Evolutionary conservation across 371 early-diverging fungal species (phyloP).

Genomic region (Zychaea mexicana): DNA sequence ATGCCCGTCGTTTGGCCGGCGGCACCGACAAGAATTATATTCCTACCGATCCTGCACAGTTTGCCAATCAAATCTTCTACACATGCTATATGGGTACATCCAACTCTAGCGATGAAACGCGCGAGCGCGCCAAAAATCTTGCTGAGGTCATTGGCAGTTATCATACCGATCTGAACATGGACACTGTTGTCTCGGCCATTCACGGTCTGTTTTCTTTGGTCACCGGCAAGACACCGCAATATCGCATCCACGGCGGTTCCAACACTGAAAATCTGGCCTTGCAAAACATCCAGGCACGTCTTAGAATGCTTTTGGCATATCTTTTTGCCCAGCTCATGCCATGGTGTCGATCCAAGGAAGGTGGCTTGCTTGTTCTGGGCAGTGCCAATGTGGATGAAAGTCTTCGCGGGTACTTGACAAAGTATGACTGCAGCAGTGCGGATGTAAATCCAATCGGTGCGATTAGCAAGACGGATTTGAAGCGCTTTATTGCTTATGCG

Average conservation of each 20-base stretch:
- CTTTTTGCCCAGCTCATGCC: constrained; percentile 93
- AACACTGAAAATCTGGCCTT: constrained; percentile 90
- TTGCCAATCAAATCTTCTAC: constrained; percentile 86
- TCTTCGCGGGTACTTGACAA: constrained; percentile 95
- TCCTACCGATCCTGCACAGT: constrained; percentile 81
- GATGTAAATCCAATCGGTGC: constrained; percentile 97
- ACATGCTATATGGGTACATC: constrained; percentile 95
- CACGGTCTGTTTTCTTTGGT: constrained; percentile 75
- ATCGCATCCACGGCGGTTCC: constrained; percentile 86
- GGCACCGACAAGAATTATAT: constrained; percentile 59
- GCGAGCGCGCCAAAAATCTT: constrained; percentile 76
- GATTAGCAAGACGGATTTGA: constrained; percentile 90
- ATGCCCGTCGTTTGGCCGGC: constrained; percentile 74
- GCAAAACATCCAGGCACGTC: constrained; percentile 96
- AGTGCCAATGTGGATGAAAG: constrained; percentile 97
- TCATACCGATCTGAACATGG: constrained; percentile 90
- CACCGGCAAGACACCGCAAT: constrained; percentile 81
- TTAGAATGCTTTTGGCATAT: constrained; percentile 95
- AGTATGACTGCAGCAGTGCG: constrained; percentile 97
- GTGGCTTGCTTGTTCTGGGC: constrained; percentile 89
- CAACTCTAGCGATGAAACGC: constrained; percentile 89
- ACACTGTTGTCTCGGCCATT: constrained; percentile 77
- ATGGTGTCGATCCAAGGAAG: constrained; percentile 80
- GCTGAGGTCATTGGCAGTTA: constrained; percentile 89
- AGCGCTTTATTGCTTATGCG: constrained; percentile 79